phyloP scores from a whole-genome alignment of 2,329 filamentous ascomycete genomes.

The Clonostachys chloroleuca region DNA sequence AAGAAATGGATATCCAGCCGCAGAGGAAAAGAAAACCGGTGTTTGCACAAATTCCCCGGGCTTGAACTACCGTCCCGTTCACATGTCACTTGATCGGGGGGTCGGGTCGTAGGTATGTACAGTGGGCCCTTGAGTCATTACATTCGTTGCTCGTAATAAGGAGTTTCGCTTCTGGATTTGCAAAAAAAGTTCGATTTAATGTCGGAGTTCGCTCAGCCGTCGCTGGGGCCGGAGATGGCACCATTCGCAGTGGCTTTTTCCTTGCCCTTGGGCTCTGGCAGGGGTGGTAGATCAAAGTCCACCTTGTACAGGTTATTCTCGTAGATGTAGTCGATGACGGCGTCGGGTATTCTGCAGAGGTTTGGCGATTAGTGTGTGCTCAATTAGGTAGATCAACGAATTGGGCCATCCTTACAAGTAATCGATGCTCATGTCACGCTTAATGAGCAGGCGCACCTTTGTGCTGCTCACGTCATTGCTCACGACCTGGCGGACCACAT shows the following conservation, averaged over 20 bases:
- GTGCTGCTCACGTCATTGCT: constrained; percentile 83
- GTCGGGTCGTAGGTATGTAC: too few species aligned
- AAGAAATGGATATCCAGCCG: too few species aligned
- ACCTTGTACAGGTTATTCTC: constrained; percentile 45
- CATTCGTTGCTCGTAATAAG: too few species aligned
- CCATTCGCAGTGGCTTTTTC: background rate
- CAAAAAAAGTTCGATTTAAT: too few species aligned
- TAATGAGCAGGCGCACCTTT: constrained; percentile 76
- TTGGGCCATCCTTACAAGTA: constrained; percentile 38
- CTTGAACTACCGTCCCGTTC: too few species aligned
- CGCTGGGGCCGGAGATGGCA: too few species aligned
- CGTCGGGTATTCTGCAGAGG: constrained; percentile 48
- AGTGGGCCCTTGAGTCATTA: too few species aligned
- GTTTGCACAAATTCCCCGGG: too few species aligned
- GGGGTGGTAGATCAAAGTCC: constrained; percentile 2
- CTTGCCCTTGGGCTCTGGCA: constrained; percentile 2
- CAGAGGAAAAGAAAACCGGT: too few species aligned
- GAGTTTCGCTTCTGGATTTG: too few species aligned
- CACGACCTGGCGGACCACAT: constrained; percentile 69
- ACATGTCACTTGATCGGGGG: too few species aligned
- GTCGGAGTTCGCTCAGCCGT: too few species aligned
- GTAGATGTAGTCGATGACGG: constrained; percentile 71
- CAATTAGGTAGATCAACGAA: background rate
- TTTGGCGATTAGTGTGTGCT: background rate
- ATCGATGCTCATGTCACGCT: constrained; percentile 76